A percentile compares a stretch with the other conserved stretches of the same genome.
These are phyloP conservation scores for Elongisporangium anandrum DNA, from an alignment of 352 stramenopile species.

Conservation along the genomic window DNA sequence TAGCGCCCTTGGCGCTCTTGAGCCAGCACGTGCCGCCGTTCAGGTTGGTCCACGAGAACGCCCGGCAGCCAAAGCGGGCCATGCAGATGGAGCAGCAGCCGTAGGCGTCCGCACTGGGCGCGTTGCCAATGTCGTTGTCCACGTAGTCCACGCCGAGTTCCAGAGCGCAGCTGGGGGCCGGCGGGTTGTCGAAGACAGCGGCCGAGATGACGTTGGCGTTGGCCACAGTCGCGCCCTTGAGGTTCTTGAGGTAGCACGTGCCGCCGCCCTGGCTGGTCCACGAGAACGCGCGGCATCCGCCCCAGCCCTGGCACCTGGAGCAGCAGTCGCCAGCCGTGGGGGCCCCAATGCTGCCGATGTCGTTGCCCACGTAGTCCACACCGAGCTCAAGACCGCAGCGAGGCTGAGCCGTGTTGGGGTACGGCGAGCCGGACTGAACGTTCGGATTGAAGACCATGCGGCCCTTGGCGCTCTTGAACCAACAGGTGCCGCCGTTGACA, in stretches of 20 bases:
- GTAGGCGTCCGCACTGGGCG: constrained; percentile 11
- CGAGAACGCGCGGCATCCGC: constrained; percentile 35
- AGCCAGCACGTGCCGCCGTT: constrained; percentile 56
- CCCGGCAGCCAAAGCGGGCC: constrained; percentile 20
- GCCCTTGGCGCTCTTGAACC: constrained; percentile 42
- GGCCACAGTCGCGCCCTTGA: constrained; percentile 11
- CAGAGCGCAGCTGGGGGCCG: constrained; percentile 16
- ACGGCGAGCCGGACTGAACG: constrained; percentile 8
- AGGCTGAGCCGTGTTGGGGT: constrained; percentile 7
- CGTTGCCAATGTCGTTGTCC: constrained; percentile 11
- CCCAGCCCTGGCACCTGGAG: constrained; percentile 18
- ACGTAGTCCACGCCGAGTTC: constrained; percentile 22
- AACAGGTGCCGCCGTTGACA: constrained; percentile 32
- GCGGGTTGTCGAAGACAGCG: constrained; percentile 14
- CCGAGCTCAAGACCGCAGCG: constrained; percentile 23
- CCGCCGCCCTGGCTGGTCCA: constrained; percentile 47
- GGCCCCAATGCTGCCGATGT: constrained; percentile 13
- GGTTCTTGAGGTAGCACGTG: constrained; percentile 48
- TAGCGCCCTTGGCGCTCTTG: constrained; percentile 33
- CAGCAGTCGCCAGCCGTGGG: constrained; percentile 17
- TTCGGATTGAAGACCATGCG: constrained; percentile 11
- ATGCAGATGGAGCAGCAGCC: constrained; percentile 28
- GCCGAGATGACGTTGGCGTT: constrained; percentile 15
- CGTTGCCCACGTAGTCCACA: constrained; percentile 17
- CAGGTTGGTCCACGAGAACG: constrained; percentile 40